Evolutionary conservation across 371 early-diverging fungal species (phyloP).

Genomic region (Lichtheimia corymbifera): DNA sequence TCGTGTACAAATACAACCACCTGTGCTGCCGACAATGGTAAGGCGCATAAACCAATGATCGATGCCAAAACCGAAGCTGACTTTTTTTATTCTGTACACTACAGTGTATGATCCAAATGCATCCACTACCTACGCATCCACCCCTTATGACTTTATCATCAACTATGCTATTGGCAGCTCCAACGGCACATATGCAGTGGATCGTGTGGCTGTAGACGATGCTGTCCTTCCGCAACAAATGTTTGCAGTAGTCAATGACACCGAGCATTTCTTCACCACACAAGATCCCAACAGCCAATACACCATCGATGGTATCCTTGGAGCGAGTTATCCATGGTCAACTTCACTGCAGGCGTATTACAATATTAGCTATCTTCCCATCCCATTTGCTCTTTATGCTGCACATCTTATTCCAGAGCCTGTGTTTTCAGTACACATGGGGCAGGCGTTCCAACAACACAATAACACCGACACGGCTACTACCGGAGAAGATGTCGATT

Average conservation of each 20-base stretch:
- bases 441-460: not conserved
- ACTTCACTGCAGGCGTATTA: slow-evolving; percentile 1
- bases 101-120: not conserved
- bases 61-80: no score
- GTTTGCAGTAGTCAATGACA: slow-evolving; percentile 7
- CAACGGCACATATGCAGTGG: slow-evolving; percentile 3
- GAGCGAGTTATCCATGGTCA: slow-evolving; percentile 8
- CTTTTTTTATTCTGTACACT: no score
- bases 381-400: slow-evolving; percentile 14
- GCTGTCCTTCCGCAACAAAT: not conserved
- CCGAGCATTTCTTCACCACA: not conserved
- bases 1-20: not conserved
- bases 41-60: no score
- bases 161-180: slow-evolving; percentile 3
- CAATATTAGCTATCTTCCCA: slow-evolving; percentile 2
- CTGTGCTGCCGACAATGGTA: not conserved
- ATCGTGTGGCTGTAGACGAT: slow-evolving; percentile 2
- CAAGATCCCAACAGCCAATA: not conserved
- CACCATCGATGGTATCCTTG: slow-evolving; percentile 14
- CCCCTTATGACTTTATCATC: slow-evolving; percentile 1
- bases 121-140: slow-evolving; percentile 5
- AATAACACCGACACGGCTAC: not conserved
- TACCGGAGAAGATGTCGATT: no score
- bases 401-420: slow-evolving; percentile 6
- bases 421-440: slow-evolving; percentile 11